Evolutionary conservation across 1,139 yeast genomes (phyloP), one percentile per base, ranked within the genome.

Genomic region (Saccharomyces hybrid): DNA sequence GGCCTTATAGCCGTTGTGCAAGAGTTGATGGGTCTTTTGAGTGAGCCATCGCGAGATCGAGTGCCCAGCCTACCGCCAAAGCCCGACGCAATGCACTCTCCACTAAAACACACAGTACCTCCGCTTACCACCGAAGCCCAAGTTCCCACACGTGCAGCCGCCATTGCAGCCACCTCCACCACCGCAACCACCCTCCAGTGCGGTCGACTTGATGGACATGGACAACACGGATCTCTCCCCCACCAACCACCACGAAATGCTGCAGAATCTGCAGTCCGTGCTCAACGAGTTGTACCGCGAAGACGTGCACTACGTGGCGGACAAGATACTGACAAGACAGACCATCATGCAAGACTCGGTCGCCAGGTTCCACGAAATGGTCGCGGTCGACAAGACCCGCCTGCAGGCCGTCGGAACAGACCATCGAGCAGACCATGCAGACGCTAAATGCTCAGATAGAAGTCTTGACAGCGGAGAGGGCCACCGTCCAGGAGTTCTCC

Each of bases 1-100:
- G 11, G 19, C 28, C 80, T 71, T 57, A 75, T 73, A 55, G 63
- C 84, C 47, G 65, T 84, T 53, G 61, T 72, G 7, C 74, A 71
- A 4, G 63, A 31, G 38, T 53, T 53, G 38, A 52, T 11, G 3
- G 14, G 44, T 38, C 44, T 38, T 7, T 38, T 38, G 11, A 16
- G 11, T 19, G 44, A 38, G 24, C 44, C 44, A 6, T 11, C 44
- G 12, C 24, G 19, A 38, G 44, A 38, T 19, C 44, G n/a, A n/a
- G 44, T 19, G 44, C 44, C 44, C 44, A 38, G 24, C 19, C 44
- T 38, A 38, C 44, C 44, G n/a, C 44, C 44, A 9, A 38, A 38
- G 11, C 44, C 44, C n/a, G 19, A 38, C 12, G 16, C 21, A 24
- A 24, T 2, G 3, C 42, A 38, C 2, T 9, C 16, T 6, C 21